These are phyloP conservation scores for Centrapalus pauciflorus DNA, from an alignment of 129 eudicot species.

Conservation along the genomic window DNA sequence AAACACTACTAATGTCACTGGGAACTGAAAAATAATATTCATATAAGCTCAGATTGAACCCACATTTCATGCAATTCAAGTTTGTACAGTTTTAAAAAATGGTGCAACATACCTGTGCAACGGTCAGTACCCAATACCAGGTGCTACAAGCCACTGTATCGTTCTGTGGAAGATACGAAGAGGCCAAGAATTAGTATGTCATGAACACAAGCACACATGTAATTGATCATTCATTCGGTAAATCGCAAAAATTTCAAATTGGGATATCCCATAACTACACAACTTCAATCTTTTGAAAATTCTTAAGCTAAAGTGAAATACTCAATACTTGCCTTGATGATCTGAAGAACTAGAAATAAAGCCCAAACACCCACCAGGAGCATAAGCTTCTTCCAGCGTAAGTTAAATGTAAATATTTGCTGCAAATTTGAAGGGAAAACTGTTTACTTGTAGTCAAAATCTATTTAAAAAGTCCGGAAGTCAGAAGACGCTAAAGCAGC, in stretches of 20 bases:
- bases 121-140: slow-evolving; percentile 79
- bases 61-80: background rate
- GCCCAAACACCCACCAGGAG: slow-evolving; percentile 61
- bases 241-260: too few species aligned
- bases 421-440: slow-evolving; percentile 18
- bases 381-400: slow-evolving; percentile 60
- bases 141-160: slow-evolving; percentile 54
- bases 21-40: slow-evolving; percentile 58
- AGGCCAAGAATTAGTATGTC: background rate
- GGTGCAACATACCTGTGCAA: slow-evolving; percentile 59
- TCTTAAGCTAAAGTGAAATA: too few species aligned
- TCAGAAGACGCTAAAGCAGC: slow-evolving; percentile 1
- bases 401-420: slow-evolving; percentile 63
- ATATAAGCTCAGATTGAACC: background rate
- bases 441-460: background rate
- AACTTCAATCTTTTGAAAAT: too few species aligned
- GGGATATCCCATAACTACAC: too few species aligned
- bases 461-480: background rate
- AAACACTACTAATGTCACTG: slow-evolving; percentile 74
- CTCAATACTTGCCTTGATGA: slow-evolving; percentile 63
- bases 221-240: too few species aligned
- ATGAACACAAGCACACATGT: too few species aligned
- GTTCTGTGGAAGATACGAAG: slow-evolving; percentile 48
- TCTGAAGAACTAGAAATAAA: slow-evolving; percentile 68
- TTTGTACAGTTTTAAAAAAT: background rate